These are phyloP conservation scores for Vigna radiata DNA, from an alignment of 306 rosid species.

Conservation along the genomic window DNA sequence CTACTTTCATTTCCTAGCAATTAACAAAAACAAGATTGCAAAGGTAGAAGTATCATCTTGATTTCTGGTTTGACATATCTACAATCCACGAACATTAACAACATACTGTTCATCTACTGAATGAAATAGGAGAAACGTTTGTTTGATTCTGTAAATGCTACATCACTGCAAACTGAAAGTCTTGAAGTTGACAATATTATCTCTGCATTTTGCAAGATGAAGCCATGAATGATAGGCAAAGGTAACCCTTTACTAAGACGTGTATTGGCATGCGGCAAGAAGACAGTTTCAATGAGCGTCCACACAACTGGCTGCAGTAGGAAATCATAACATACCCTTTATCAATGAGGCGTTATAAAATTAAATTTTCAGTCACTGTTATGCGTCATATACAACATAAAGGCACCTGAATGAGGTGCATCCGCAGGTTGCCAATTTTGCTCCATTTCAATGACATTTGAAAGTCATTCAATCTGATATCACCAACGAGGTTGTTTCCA, in stretches of 20 bases:
- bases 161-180: conserved; percentile 74
- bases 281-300: conserved; percentile 72
- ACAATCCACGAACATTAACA: conserved; percentile 22
- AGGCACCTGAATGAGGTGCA: conserved; percentile 82
- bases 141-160: conserved; percentile 47
- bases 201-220: conserved; percentile 68
- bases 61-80: conserved; percentile 40
- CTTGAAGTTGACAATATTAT: conserved; percentile 65
- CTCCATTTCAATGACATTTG: conserved; percentile 89
- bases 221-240: conserved; percentile 77
- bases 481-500: conserved; percentile 80
- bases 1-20: conserved; percentile 2
- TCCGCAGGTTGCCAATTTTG: conserved; percentile 74
- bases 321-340: conserved; percentile 21
- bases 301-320: conserved; percentile 73
- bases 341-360: conserved; percentile 7
- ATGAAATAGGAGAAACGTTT: conserved; percentile 30
- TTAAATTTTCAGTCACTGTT: neutral
- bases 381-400: neutral
- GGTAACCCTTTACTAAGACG: conserved; percentile 80
- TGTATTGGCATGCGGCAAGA: conserved; percentile 74
- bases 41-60: conserved; percentile 39
- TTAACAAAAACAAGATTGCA: conserved; percentile 28
- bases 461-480: conserved; percentile 63
- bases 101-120: conserved; percentile 8